Evolutionary conservation across 2,329 filamentous ascomycete species (phyloP), one percentile per base, ranked within the genome.

Genomic region (Tympanopsis confertula): DNA sequence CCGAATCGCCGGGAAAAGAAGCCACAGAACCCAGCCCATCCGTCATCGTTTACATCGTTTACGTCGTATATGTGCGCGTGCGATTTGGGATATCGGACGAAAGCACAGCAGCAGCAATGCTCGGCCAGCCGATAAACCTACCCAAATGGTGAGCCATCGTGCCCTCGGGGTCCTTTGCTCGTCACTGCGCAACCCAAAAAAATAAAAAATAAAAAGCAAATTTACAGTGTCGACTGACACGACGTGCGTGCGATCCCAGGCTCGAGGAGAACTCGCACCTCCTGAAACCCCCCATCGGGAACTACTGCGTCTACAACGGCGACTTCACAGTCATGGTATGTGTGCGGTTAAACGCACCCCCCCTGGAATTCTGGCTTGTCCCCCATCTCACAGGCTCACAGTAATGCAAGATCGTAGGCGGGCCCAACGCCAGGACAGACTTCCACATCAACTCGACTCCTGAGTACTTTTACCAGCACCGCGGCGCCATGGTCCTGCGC

Each of bases 391-490:
- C 19, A 13, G n/a, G 18, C 32, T 15, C 10, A 14, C 32, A 14
- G 19, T 24, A 20, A 37, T 10, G 19, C 19, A 45, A 78, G 82
- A 87, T 94, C 50, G 88, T 98, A 44, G 91, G 91, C 55, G 91
- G 91, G 12, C 91, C 91, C 52, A 96, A 96, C 60, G 86, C 86
- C 43, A 79, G 91, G 45, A 95, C 88, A 39, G 91, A 96, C 69
- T 98, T 95, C 69, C 91, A 96, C 71, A 89, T 96, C 73, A 96
- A 96, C 69, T 68, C 78, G 50, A 96, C 89, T 0, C 79, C 91
- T 12, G 91, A 96, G 61, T 96, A 88, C 81, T 98, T 96, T 76
- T 96, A 91, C 71, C 89, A 96, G 62, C 78, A 94, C 72, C 79
- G 80, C 51, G 91, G 91, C 47, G 79, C 82, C 47, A 95, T 96